A percentile compares a stretch with the other conserved stretches of the same genome.
Conservation (phyloP, 1,139 yeast genomes). For the Candida pseudoviswanathii region DNA sequence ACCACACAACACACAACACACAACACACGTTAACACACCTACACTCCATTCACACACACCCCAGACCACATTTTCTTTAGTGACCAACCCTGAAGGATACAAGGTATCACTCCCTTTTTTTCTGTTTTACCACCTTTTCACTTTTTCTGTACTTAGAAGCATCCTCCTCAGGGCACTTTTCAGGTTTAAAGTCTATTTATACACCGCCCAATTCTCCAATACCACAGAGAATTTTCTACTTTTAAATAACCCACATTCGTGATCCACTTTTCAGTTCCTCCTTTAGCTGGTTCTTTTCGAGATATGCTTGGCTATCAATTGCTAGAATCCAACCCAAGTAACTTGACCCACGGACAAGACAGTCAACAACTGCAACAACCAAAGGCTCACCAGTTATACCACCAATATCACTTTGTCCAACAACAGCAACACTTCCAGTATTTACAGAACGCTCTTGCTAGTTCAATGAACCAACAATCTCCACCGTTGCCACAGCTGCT, state of each 20-base stretch:
- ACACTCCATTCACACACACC: neutral
- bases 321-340: neutral
- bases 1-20: neutral
- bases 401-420: conserved; percentile 5
- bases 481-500: neutral
- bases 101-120: neutral
- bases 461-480: neutral
- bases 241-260: neutral
- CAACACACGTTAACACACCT: neutral
- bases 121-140: neutral
- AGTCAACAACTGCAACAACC: neutral
- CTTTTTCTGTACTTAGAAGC: neutral
- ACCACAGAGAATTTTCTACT: neutral
- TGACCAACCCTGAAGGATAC: neutral
- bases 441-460: conserved; percentile 9
- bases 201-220: neutral
- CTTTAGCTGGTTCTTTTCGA: neutral
- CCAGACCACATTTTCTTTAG: neutral
- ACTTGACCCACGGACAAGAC: neutral
- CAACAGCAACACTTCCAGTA: conserved; percentile 9
- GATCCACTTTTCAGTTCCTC: neutral
- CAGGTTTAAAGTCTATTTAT: neutral
- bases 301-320: neutral
- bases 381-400: conserved; percentile 1
- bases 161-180: neutral